phyloP scores from a whole-genome alignment of 805 yeast species.

The Candida coleopterorum region DNA sequence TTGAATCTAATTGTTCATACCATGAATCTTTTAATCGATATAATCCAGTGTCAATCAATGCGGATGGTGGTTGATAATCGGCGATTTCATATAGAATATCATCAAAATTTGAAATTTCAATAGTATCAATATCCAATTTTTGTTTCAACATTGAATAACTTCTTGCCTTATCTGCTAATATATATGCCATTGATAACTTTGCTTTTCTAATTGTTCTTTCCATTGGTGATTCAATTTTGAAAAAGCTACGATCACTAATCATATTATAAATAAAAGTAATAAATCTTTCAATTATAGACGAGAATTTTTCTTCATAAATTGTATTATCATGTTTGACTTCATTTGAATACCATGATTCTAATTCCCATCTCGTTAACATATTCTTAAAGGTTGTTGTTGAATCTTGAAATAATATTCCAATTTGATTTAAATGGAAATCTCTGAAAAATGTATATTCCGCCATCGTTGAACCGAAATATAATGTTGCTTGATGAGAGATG shows the following conservation, averaged over 20 bases:
- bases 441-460: slow-evolving; percentile 38
- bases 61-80: slow-evolving; percentile 57
- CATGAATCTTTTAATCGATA: slow-evolving; percentile 62
- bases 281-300: slow-evolving; percentile 40
- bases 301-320: slow-evolving; percentile 44
- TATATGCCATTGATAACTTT: slow-evolving; percentile 43
- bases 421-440: slow-evolving; percentile 44
- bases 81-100: slow-evolving; percentile 57
- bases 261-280: slow-evolving; percentile 41
- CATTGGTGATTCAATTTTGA: slow-evolving; percentile 19
- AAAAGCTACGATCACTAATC: slow-evolving; percentile 32
- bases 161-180: slow-evolving; percentile 47
- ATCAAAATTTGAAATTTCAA: slow-evolving; percentile 41
- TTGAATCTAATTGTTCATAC: slow-evolving; percentile 58
- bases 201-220: slow-evolving; percentile 24
- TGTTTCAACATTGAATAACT: slow-evolving; percentile 47
- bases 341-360: slow-evolving; percentile 45
- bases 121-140: slow-evolving; percentile 21
- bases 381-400: slow-evolving; percentile 32
- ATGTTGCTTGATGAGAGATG: slow-evolving; percentile 45
- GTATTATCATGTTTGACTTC: slow-evolving; percentile 29
- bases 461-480: slow-evolving; percentile 41
- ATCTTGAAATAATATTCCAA: slow-evolving; percentile 35
- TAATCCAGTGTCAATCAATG: slow-evolving; percentile 53
- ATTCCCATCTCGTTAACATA: slow-evolving; percentile 54